A percentile compares a stretch with the other conserved stretches of the same genome.
These are phyloP conservation scores for Barbarea vulgaris DNA, from an alignment of 345 rosid genomes.

Conservation along the genomic window DNA sequence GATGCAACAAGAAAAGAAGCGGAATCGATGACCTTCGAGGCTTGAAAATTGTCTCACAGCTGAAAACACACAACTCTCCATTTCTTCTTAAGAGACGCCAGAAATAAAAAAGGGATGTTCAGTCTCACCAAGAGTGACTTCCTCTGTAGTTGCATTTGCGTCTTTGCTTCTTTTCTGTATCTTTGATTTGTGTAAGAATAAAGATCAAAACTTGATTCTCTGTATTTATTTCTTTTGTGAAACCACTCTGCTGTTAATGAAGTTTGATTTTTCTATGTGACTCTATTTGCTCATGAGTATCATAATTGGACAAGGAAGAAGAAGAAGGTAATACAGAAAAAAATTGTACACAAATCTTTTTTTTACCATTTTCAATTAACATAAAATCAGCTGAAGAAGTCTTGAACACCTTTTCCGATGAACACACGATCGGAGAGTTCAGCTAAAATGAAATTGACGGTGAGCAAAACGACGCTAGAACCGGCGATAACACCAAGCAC, in stretches of 20 bases:
- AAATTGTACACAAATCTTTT: not conserved
- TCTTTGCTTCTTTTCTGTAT: slow-evolving; percentile 26
- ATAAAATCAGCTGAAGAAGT: slow-evolving; percentile 57
- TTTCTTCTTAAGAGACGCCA: slow-evolving; percentile 20
- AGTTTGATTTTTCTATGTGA: not conserved
- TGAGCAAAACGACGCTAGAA: slow-evolving; percentile 86
- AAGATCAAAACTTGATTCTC: slow-evolving; percentile 2
- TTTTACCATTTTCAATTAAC: not conserved
- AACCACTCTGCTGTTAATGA: slow-evolving; percentile 5
- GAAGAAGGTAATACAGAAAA: slow-evolving; percentile 71
- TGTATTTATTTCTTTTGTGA: slow-evolving; percentile 6
- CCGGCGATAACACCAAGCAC: slow-evolving; percentile 92
- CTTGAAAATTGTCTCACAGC: slow-evolving; percentile 37
- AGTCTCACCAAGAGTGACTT: slow-evolving; percentile 11
- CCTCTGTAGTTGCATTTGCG: slow-evolving; percentile 23
- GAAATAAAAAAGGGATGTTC: slow-evolving; percentile 14
- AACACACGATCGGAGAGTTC: slow-evolving; percentile 85
- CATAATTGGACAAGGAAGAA: slow-evolving; percentile 55
- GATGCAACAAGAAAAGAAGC: slow-evolving; percentile 72
- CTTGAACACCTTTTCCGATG: slow-evolving; percentile 84
- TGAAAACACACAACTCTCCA: not conserved
- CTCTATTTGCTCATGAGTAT: not conserved
- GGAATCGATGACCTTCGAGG: slow-evolving; percentile 56
- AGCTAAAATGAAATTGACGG: slow-evolving; percentile 85
- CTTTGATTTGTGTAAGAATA: slow-evolving; percentile 16